Conservation (phyloP, 306 rosid genomes). For the Macrotyloma uniflorum region DNA sequence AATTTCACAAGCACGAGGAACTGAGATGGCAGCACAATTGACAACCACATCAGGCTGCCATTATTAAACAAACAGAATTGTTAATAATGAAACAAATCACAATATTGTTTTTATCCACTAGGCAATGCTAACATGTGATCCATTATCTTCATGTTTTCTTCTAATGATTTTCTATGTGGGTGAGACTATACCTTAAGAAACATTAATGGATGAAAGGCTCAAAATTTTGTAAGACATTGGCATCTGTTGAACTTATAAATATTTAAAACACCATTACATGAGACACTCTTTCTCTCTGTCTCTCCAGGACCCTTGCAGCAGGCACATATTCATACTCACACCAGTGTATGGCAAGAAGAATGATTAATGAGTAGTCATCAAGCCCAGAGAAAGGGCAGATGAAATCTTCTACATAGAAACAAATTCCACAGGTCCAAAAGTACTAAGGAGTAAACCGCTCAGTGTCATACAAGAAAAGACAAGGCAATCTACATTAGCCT, state of each 20-base stretch:
- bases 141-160: slow-evolving; percentile 8
- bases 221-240: neutral
- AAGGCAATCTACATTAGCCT: neutral
- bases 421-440: slow-evolving; percentile 7
- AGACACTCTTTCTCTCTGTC: neutral
- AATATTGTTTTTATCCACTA: neutral
- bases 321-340: neutral
- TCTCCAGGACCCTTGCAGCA: neutral
- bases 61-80: slow-evolving; percentile 31
- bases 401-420: neutral
- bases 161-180: neutral
- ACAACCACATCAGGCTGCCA: slow-evolving; percentile 88
- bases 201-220: neutral
- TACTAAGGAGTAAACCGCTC: neutral
- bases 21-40: slow-evolving; percentile 90
- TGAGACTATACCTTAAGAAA: neutral
- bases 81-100: slow-evolving; percentile 38
- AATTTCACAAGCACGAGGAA: slow-evolving; percentile 81
- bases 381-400: neutral
- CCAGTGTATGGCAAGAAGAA: neutral
- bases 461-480: neutral
- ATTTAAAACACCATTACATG: neutral
- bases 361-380: neutral
- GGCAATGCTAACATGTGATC: neutral
- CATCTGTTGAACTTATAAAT: slow-evolving; percentile 1